Evolutionary conservation across 352 stramenopile genomes (phyloP).

Genomic region (Phytophthora litchii): DNA sequence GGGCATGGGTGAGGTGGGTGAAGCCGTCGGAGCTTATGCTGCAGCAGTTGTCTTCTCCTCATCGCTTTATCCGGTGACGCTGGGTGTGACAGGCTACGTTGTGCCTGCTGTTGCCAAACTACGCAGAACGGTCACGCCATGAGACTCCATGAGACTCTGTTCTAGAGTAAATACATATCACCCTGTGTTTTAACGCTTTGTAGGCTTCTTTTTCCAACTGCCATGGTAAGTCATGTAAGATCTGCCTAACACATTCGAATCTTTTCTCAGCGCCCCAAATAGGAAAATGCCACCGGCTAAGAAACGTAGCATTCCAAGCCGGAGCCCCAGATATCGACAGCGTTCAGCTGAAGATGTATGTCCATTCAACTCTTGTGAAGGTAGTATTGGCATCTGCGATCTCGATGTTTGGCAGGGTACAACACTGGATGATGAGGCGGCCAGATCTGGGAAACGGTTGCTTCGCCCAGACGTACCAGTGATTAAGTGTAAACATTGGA

Average conservation of each 20-base stretch:
- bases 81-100: constrained; percentile 76
- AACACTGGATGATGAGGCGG: constrained; percentile 41
- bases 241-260: background rate
- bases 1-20: constrained; percentile 71
- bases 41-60: constrained; percentile 82
- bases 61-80: constrained; percentile 79
- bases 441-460: constrained; percentile 25
- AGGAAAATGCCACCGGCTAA: constrained; percentile 38
- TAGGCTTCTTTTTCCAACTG: constrained; percentile 14
- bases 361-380: constrained; percentile 29
- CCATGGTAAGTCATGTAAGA: background rate
- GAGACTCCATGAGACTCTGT: constrained; percentile 6
- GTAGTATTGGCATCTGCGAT: constrained; percentile 50
- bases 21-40: constrained; percentile 77
- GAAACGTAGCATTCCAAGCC: constrained; percentile 32
- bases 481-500: constrained; percentile 58
- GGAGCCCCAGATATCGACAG: constrained; percentile 12
- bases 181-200: constrained; percentile 3
- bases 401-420: constrained; percentile 65
- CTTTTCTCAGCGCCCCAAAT: constrained; percentile 19
- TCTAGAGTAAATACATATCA: constrained; percentile 10
- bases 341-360: constrained; percentile 21
- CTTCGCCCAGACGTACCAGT: constrained; percentile 49
- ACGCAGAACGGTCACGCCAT: constrained; percentile 54
- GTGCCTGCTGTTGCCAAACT: constrained; percentile 73